Base-by-base conservation (phyloP, 2,329 filamentous ascomycete genomes). In the Phoma sp. region DNA sequence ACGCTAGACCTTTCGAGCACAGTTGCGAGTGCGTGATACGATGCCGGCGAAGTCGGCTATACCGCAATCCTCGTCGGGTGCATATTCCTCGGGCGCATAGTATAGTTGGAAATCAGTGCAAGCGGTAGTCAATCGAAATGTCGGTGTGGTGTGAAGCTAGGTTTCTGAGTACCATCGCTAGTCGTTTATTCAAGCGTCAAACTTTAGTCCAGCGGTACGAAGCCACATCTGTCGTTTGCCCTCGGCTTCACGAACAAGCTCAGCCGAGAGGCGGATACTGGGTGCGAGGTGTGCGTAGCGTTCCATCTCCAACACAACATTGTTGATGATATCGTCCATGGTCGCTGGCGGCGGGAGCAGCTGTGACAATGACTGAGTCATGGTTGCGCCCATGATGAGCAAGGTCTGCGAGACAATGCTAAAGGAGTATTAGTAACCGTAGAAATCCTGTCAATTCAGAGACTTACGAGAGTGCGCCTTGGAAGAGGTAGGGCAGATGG, bases 401-500 rank as follows among this genome's bases (percentile, higher is more conserved):
- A 95, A 80, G 2, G 89, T 89, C 74, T 95, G 91, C 5, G 89
- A 92, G 18, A 93, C 89, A 68, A 95, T 91, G 18, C 89, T 92
- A 30, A 6, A 10, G n/a, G 10, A 26, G 21, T 39, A 33, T 67
- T 47, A 69, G 65, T 29, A 9, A 15, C 15, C 4, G 14, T 15
- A 3, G 7, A 12, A 29, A 25, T 28, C 2, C 17, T 45, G 7
- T 23, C 14, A 14, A 15, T 1, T 7, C 7, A 29, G 14, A 30
- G n/a, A 71, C 74, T 65, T 72, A 77, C 74, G 74, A 77, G 17
- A 95, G 81, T 7, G 90, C 89, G 15, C 90, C 90, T 77, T 93
- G 91, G 87, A 90, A 95, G 17, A 93, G 83, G 74, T 93, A 95
- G 11, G 90, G 90, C 78, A 95, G 87, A 71, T 93, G 90, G 43